A percentile compares a stretch with the other conserved stretches of the same genome.
These are phyloP conservation scores for Plantago ovata DNA, from an alignment of 257 asterid species.

Conservation along the genomic window DNA sequence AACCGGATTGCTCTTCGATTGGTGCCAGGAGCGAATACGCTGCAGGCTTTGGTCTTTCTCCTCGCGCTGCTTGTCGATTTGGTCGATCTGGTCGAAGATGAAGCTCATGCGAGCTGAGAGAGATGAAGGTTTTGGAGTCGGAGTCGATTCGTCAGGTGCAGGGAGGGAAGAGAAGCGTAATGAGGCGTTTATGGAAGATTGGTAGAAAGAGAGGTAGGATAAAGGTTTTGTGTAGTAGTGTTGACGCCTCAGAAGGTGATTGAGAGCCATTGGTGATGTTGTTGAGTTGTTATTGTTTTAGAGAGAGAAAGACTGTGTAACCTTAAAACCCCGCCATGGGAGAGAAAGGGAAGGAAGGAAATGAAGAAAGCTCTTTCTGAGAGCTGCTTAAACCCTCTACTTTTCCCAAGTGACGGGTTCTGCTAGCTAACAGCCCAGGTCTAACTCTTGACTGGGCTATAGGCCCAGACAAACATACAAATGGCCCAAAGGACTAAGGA, in stretches of 20 bases:
- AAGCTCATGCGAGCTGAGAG: conserved; percentile 90
- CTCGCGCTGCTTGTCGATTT: conserved; percentile 58
- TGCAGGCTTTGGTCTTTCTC: conserved; percentile 81
- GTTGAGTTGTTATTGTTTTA: too few species aligned
- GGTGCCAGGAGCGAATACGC: conserved; percentile 92
- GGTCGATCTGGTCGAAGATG: conserved; percentile 85
- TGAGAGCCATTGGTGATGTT: conserved; percentile 37
- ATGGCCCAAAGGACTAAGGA: too few species aligned
- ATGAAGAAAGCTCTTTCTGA: neutral
- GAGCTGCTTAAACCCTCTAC: conserved; percentile 49
- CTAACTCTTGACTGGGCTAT: too few species aligned
- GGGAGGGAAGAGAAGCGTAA: conserved; percentile 34
- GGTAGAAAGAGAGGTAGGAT: conserved; percentile 26
- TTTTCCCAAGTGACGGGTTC: neutral
- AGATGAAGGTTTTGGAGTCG: conserved; percentile 54
- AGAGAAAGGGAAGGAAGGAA: neutral
- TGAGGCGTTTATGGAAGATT: conserved; percentile 10
- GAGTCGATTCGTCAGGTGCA: conserved; percentile 25
- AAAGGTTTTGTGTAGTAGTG: conserved; percentile 23
- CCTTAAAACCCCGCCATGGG: neutral
- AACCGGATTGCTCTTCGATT: conserved; percentile 50
- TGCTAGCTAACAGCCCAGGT: too few species aligned
- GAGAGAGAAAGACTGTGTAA: neutral
- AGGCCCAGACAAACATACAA: too few species aligned
- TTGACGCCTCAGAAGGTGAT: conserved; percentile 41